Conservation (phyloP, 2,329 filamentous ascomycete species). For the Colletotrichum simmondsii region DNA sequence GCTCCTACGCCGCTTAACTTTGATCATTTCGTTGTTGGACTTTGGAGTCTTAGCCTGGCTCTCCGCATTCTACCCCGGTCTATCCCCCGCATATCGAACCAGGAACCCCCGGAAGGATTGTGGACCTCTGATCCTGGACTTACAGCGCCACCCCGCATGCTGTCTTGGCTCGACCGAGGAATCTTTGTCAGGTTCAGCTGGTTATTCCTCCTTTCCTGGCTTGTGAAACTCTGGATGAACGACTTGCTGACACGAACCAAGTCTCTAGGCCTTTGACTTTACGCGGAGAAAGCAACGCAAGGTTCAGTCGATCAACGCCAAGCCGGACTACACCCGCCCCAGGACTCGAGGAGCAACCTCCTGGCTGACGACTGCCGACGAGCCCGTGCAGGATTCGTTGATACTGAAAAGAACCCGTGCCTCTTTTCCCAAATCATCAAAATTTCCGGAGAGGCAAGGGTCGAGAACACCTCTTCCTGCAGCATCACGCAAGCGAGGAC, state of each 20-base stretch:
- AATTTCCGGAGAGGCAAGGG: not conserved
- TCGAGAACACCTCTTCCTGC: not conserved
- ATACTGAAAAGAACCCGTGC: constrained; percentile 16
- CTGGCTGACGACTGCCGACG: not conserved
- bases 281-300: not conserved
- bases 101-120: constrained; percentile 16
- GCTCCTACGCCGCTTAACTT: not conserved
- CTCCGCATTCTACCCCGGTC: constrained; percentile 19
- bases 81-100: constrained; percentile 24
- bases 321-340: not conserved
- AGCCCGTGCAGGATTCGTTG: not conserved
- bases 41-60: not conserved
- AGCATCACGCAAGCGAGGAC: not conserved
- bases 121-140: not conserved
- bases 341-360: too few species aligned
- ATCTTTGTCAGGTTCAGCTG: constrained; percentile 4
- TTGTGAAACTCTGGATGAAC: constrained; percentile 29
- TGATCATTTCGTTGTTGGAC: not conserved
- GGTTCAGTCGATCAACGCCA: constrained; percentile 13
- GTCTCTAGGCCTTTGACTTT: not conserved
- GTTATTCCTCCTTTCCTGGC: not conserved
- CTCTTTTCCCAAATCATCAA: constrained; percentile 10
- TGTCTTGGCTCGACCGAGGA: constrained; percentile 13
- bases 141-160: constrained; percentile 10
- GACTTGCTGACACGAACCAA: not conserved